Conservation (phyloP, 225 moss, liverwort and hornwort genomes). For the Polytrichum formosum region DNA sequence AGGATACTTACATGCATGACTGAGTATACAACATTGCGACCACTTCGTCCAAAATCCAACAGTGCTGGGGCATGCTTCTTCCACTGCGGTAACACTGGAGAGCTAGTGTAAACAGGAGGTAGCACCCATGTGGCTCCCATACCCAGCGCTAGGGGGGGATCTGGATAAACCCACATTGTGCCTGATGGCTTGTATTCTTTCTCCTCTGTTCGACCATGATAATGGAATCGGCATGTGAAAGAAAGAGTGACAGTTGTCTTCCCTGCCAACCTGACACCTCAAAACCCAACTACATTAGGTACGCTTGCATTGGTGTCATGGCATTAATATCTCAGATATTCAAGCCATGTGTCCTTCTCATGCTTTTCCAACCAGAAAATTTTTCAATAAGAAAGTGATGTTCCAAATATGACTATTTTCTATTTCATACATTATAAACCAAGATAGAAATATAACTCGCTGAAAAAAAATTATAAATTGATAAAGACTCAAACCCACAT, state of each 20-base stretch:
- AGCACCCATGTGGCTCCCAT: constrained; percentile 84
- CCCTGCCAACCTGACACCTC: constrained; percentile 62
- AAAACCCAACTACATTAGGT: no score
- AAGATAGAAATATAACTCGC: no score
- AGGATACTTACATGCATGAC: constrained; percentile 69
- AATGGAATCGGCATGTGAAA: constrained; percentile 68
- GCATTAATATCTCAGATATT: no score
- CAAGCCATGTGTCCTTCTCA: no score
- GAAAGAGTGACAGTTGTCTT: constrained; percentile 67
- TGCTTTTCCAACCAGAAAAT: no score
- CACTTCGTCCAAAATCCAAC: constrained; percentile 49
- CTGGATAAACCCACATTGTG: constrained; percentile 86
- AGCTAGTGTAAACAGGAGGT: constrained; percentile 73
- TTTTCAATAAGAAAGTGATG: no score
- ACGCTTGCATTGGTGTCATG: no score
- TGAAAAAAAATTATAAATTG: no score
- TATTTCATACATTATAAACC: no score
- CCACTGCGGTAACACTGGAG: constrained; percentile 74
- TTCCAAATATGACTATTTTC: no score
- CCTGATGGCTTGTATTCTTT: constrained; percentile 72
- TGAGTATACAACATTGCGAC: constrained; percentile 70
- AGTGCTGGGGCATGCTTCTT: constrained; percentile 61
- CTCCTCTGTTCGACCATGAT: constrained; percentile 52
- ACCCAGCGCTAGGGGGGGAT: constrained; percentile 82
- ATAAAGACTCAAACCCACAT: no score